Conservation (phyloP, 2,329 filamentous ascomycete species). For the Fusarium bulbicola region DNA sequence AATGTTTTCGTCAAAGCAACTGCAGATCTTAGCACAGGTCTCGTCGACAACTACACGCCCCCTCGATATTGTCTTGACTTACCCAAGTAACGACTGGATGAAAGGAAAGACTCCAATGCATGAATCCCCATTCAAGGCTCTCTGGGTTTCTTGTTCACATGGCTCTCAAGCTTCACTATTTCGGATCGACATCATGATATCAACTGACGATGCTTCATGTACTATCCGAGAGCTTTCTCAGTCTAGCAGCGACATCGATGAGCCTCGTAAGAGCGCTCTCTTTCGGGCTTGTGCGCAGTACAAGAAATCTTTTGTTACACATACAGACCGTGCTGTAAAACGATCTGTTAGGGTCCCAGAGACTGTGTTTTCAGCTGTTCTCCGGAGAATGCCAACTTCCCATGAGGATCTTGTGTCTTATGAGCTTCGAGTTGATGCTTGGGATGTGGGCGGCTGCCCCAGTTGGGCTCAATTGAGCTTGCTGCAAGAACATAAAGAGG, state of each 20-base stretch:
- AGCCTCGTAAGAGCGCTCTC: not conserved
- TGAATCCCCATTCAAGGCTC: not conserved
- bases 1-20: not conserved
- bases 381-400: not conserved
- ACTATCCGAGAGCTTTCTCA: not conserved
- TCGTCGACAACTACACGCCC: not conserved
- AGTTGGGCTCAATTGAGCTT: constrained; percentile 11
- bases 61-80: not conserved
- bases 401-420: not conserved
- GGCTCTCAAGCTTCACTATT: not conserved
- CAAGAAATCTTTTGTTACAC: constrained; percentile 1
- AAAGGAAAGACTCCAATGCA: not conserved
- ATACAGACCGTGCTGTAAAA: constrained; percentile 3
- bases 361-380: not conserved
- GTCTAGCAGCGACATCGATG: not conserved
- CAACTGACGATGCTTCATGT: constrained; percentile 1
- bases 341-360: not conserved
- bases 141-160: not conserved
- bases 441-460: not conserved
- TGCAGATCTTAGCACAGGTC: not conserved
- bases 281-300: constrained; percentile 2
- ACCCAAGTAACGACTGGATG: constrained; percentile 4
- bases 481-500: not conserved
- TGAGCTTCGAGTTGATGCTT: not conserved
- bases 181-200: constrained; percentile 5